Evolutionary conservation across 805 yeast species (phyloP), one percentile per base, ranked within the genome.

Genomic region (Pichia thaimueangensis): DNA sequence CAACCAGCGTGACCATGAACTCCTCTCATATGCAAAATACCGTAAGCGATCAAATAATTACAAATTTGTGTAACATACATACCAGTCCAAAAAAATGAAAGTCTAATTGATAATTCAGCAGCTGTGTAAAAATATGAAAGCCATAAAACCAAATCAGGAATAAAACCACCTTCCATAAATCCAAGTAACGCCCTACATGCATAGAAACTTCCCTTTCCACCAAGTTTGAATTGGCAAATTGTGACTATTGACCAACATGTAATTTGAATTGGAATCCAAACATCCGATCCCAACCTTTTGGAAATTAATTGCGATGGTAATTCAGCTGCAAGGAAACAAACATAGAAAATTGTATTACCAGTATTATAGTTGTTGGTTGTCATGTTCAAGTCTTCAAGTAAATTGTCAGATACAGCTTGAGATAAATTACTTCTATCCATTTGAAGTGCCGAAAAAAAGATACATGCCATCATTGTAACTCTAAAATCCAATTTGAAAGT

Each of bases 141-240:
- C 78, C 82, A 82, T 37, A 80, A 60, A 42, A 75, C 70, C 27
- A 74, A 61, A 51, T 80, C 86, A 27, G 83, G 80, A 41, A 82
- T 80, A 45, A 80, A 80, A 0, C 87, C 86, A 43, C 86, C 86
- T 56, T 81, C 80, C n/a, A 75, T 57, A 4, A 71, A 52, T 2
- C 82, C 86, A 33, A 78, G 53, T 5, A 77, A 62, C 0, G 73
- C 71, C 46, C 85, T 63, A 5, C 77, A 68, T 9, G 63, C 65
- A 43, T 60, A 65, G 47, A 76, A 79, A 0, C 74, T 68, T 1
- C 65, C 53, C 44, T 59, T 66, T 32, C 59, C 59, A 2, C 49
- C 59, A 43, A 80, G 58, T 15, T 64, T 65, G 33, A 70, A 70
- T 55, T 80, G 86, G 35, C 63, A 59, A 33, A 74, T 60, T 3